Percentiles rank a stretch among this genome's conserved stretches.
Conservation (phyloP, 1,284 basidiomycete species). For the Hortiboletus rubellus region DNA sequence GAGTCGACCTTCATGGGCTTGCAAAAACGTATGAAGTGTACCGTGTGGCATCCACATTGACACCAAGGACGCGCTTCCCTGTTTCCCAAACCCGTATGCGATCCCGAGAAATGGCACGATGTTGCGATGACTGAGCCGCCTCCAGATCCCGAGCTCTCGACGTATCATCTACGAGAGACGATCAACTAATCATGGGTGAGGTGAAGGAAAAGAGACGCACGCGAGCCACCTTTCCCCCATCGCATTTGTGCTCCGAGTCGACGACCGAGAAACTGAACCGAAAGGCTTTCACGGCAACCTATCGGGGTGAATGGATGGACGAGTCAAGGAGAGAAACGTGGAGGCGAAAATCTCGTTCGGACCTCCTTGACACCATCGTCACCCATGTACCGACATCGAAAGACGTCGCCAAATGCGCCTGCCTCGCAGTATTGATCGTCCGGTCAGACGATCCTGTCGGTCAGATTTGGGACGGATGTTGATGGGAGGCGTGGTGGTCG, state of each 20-base stretch:
- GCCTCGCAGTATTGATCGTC: not conserved
- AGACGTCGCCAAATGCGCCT: constrained; percentile 17
- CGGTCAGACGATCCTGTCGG: not conserved
- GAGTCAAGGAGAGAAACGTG: not conserved
- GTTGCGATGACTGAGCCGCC: constrained; percentile 10
- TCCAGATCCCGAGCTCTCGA: constrained; percentile 17
- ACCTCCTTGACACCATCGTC: constrained; percentile 5
- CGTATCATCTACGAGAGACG: constrained; percentile 9
- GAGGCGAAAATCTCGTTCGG: not conserved
- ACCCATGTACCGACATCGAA: constrained; percentile 3
- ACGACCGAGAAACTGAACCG: constrained; percentile 8
- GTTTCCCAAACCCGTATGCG: constrained; percentile 13
- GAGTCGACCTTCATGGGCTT: not conserved
- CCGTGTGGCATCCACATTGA: constrained; percentile 22
- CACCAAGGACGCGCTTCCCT: constrained; percentile 13
- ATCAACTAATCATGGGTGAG: not conserved
- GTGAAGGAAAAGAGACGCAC: not conserved
- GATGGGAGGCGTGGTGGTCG: not conserved
- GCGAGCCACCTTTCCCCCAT: not conserved
- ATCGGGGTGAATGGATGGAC: not conserved
- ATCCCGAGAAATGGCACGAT: constrained; percentile 19
- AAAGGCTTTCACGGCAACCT: constrained; percentile 23
- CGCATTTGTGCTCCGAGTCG: not conserved
- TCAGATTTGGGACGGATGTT: not conserved
- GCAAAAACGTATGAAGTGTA: constrained; percentile 8